Base-by-base conservation (phyloP, 768 basidiomycete genomes). In the Tephrocybe sp. region DNA sequence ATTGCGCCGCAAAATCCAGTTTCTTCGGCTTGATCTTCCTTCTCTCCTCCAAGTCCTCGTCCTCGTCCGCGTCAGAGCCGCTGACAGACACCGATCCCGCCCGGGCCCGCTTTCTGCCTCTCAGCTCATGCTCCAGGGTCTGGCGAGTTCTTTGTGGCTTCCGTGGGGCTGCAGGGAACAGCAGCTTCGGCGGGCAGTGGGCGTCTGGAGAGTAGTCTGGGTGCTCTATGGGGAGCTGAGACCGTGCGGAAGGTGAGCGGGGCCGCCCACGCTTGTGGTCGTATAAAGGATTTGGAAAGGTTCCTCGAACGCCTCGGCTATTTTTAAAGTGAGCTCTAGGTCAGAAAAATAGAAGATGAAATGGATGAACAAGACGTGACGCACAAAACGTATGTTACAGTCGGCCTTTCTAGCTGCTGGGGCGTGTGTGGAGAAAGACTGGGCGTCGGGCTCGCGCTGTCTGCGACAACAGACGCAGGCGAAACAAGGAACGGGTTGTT, bases 371-470 rank as follows among this genome's bases (percentile, higher is more conserved):
- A 39, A 25, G 18, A 10, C 33, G 32, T 32, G 3, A 80, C 86
- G 60, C 65, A 89, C 87, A 89, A 89, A 41, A 90, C 88, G 60
- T 85, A 86, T 23, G 81, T 81, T 45, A 89, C 69, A 2, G 77
- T 86, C 0, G 84, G 83, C 58, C 76, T 78, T 63, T 88, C 87
- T 28, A 75, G 36, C 14, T 49, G 70, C 32, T 61, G 61, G 5
- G 63, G 68, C 38, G 65, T 68, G 12, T 79, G 77, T 0, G 66
- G 62, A 21, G 66, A 63, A 3, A 61, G 47, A 45, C 60, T 68
- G 24, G 68, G 63, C 0, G 67, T 65, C 9, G 69, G 70, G 21
- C 61, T 65, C 11, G 69, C 67, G 6, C 71, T 67, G 4, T 73
- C 72, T 10, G 50, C 62, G 15, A 54, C 40, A 10, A 62, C 56